Evolutionary conservation across 2,329 filamentous ascomycete species (phyloP).

Genomic region (Pestalotiopsis sp.): DNA sequence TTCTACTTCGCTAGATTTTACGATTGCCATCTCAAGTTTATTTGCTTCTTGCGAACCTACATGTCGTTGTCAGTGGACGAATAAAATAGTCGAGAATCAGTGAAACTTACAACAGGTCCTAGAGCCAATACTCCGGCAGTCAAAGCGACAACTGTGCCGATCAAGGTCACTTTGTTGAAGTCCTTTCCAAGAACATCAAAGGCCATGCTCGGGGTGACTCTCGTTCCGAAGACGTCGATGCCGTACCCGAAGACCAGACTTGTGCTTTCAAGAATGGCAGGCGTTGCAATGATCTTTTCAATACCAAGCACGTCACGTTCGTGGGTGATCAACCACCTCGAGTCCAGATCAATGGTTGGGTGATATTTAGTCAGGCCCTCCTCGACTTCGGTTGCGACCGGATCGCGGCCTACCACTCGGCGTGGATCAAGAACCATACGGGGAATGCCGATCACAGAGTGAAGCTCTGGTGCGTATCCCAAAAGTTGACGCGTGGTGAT

Average conservation of each 20-base stretch:
- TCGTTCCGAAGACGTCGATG: slow-evolving; percentile 83
- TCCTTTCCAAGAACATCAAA: slow-evolving; percentile 94
- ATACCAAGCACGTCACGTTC: slow-evolving; percentile 80
- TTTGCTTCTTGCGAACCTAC: slow-evolving; percentile 52
- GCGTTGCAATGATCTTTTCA: slow-evolving; percentile 70
- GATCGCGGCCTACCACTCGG: slow-evolving; percentile 82
- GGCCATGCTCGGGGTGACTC: slow-evolving; percentile 81
- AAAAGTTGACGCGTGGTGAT: slow-evolving; percentile 85
- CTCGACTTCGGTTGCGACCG: slow-evolving; percentile 76
- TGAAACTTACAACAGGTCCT: slow-evolving; percentile 77
- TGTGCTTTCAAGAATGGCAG: slow-evolving; percentile 87
- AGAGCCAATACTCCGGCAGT: slow-evolving; percentile 75
- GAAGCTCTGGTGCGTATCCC: slow-evolving; percentile 72
- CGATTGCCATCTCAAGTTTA: slow-evolving; percentile 40
- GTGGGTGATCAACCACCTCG: slow-evolving; percentile 79
- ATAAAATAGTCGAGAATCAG: not conserved
- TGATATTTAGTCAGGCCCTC: slow-evolving; percentile 81
- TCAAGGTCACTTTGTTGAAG: slow-evolving; percentile 87
- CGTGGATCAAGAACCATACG: slow-evolving; percentile 81
- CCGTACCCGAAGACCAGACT: slow-evolving; percentile 88
- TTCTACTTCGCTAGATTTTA: not conserved
- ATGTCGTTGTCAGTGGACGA: not conserved
- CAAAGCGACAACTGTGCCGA: slow-evolving; percentile 82
- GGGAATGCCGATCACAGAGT: slow-evolving; percentile 79
- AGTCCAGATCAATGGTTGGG: slow-evolving; percentile 81